Percentiles rank a stretch among this genome's conserved stretches.
These are phyloP conservation scores for Cryptococcus hybrid DNA, from an alignment of 1,284 basidiomycete species.

Conservation along the genomic window DNA sequence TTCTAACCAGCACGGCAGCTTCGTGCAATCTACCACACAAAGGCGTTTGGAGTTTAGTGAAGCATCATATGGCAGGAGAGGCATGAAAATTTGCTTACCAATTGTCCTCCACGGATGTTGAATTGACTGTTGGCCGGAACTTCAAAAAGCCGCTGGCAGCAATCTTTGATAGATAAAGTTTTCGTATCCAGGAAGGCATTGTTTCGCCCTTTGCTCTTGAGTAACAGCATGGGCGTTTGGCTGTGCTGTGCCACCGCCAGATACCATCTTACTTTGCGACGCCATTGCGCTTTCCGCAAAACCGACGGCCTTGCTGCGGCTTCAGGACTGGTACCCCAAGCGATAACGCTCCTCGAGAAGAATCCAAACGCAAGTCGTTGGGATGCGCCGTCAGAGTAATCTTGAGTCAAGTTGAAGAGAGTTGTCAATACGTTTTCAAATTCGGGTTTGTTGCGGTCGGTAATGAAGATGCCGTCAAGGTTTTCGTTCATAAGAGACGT, in stretches of 20 bases:
- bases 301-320: conserved; percentile 39
- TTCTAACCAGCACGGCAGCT: conserved; percentile 79
- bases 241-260: conserved; percentile 31
- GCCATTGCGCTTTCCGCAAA: conserved; percentile 39
- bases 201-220: conserved; percentile 44
- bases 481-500: conserved; percentile 77
- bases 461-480: conserved; percentile 76
- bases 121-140: conserved; percentile 77
- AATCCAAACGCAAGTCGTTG: conserved; percentile 82
- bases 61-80: background rate
- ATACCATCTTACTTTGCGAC: conserved; percentile 48
- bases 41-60: background rate
- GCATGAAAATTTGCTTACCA: conserved; percentile 57
- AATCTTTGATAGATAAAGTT: conserved; percentile 87
- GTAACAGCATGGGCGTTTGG: conserved; percentile 37
- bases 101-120: conserved; percentile 80
- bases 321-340: conserved; percentile 68
- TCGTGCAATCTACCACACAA: conserved; percentile 65
- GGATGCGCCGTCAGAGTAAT: conserved; percentile 67
- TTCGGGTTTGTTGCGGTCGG: conserved; percentile 73
- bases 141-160: conserved; percentile 80
- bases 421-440: conserved; percentile 74
- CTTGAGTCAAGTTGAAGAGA: conserved; percentile 62
- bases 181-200: conserved; percentile 84
- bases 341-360: conserved; percentile 63